These are phyloP conservation scores for Excoecaria agallocha DNA, from an alignment of 345 rosid species.

Conservation along the genomic window DNA sequence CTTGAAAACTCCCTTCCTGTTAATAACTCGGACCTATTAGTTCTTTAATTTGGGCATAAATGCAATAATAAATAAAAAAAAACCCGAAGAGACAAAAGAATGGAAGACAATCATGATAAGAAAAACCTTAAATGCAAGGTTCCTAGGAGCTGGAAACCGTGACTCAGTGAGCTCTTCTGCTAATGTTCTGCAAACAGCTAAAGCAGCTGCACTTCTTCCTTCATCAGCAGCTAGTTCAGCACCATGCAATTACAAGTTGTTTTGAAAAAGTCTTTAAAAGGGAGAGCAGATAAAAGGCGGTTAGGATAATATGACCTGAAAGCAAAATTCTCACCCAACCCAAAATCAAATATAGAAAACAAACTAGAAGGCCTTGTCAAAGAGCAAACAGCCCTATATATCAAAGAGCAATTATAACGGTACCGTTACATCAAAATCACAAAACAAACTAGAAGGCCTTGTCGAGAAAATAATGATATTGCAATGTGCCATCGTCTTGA, in stretches of 20 bases:
- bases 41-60: constrained; percentile 4
- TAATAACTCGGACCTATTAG: constrained; percentile 18
- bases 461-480: background rate
- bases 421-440: background rate
- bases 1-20: constrained; percentile 96
- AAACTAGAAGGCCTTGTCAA: too few relatives aligned
- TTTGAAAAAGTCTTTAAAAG: background rate
- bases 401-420: background rate
- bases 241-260: constrained; percentile 48
- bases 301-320: background rate
- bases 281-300: background rate
- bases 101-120: background rate
- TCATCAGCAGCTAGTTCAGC: constrained; percentile 86
- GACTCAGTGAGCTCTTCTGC: constrained; percentile 92
- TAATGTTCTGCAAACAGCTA: constrained; percentile 93
- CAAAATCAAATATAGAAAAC: background rate
- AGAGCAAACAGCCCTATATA: background rate
- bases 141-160: constrained; percentile 94
- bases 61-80: background rate
- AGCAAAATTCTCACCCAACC: background rate
- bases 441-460: background rate
- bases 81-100: background rate
- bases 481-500: background rate
- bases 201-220: constrained; percentile 80
- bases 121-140: constrained; percentile 89